Evolutionary conservation across 176 grass and related monocot species (phyloP), one percentile per base, ranked within the genome.

Genomic region (Paspalum vaginatum): DNA sequence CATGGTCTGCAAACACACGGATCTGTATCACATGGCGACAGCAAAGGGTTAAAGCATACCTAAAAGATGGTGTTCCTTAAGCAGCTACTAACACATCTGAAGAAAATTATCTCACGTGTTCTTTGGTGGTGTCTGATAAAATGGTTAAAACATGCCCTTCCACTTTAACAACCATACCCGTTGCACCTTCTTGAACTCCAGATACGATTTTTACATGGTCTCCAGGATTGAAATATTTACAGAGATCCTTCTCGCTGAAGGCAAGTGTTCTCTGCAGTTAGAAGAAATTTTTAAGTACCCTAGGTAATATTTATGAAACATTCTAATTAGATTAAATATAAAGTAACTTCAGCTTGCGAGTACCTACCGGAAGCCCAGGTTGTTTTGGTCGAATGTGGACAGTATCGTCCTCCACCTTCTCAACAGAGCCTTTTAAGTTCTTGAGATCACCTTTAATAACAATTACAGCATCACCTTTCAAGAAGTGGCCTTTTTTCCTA

Each of bases 401-500:
- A 15, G 81, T 94, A 21, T 42, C 79, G 65, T 94, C 91, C 59
- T 97, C 94, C 12, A 91, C 91, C 85, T 97, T 97, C 66, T 94
- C 91, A 85, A 97, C 89, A 80, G 75, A 90, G 20, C 91, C 94
- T 81, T 89, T 81, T 27, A 93, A 72, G 73, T 91, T 86, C 75
- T 91, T 93, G 1, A 91, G 87, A 67, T 91, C 94, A 32, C 91
- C 94, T 40, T 84, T 86, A 22, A 90, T 76, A 68, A 93, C 84
- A 87, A 97, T 87, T 40, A 97, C 94, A 60, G 87, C 84, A 89
- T 97, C 94, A 42, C 91, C 87, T 83, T 97, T 97, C 89, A 93
- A 88, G 44, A 97, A 97, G 77, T 97, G 89, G 12, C 89, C 84
- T 37, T 91, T 97, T 69, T 91, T 94, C 77, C 91, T 93, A 69